phyloP scores from a whole-genome alignment of 1,284 basidiomycete species.

The Marasmius tenuissimus region DNA sequence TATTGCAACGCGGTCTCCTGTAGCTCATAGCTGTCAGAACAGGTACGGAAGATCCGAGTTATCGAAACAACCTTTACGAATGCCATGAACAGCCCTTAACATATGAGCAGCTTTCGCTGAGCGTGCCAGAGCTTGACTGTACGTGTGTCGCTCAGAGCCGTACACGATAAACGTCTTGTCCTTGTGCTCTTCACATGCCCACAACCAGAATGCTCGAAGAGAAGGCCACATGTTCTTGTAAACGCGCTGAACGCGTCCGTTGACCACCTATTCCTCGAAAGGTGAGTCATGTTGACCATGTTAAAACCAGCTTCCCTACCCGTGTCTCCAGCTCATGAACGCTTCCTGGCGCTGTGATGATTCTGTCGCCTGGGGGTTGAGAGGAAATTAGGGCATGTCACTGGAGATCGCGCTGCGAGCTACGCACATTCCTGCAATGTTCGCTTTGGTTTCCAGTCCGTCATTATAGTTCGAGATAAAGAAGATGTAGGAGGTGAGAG shows the following conservation, averaged over 20 bases:
- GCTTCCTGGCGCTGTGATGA: neutral
- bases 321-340: neutral
- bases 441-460: neutral
- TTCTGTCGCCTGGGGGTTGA: neutral
- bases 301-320: neutral
- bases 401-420: neutral
- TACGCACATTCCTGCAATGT: neutral
- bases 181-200: conserved; percentile 24
- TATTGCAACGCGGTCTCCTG: conserved; percentile 63
- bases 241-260: conserved; percentile 35
- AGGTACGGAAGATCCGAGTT: conserved; percentile 11
- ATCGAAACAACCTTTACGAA: conserved; percentile 35
- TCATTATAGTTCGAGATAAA: neutral
- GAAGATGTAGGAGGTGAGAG: neutral
- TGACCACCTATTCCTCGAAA: conserved; percentile 20
- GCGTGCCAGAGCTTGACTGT: conserved; percentile 29
- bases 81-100: conserved; percentile 34
- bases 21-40: conserved; percentile 18
- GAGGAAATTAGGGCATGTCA: too few relatives aligned
- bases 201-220: conserved; percentile 39
- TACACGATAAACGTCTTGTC: conserved; percentile 40
- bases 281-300: neutral
- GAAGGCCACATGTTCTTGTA: conserved; percentile 43
- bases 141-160: conserved; percentile 38
- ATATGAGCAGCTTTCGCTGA: conserved; percentile 34